A percentile compares a stretch with the other conserved stretches of the same genome.
Conservation (phyloP, 169 alveolate genomes). For the Besnoitia besnoiti region DNA sequence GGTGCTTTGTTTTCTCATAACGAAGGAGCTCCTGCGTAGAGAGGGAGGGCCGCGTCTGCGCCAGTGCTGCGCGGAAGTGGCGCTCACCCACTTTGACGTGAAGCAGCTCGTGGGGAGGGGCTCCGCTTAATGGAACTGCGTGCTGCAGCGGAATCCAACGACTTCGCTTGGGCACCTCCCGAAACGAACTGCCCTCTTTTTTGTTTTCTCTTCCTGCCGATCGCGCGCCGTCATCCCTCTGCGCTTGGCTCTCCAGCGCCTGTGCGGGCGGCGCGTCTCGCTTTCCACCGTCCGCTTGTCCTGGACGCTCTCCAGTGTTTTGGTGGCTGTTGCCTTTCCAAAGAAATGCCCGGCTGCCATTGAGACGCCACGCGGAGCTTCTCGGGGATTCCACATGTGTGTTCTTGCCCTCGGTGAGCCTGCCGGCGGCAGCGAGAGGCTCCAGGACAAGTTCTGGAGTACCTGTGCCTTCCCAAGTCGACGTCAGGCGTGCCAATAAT, state of each 20-base stretch:
- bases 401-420: neutral
- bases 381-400: neutral
- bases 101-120: slow-evolving; percentile 3
- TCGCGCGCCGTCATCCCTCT: too few species aligned
- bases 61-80: slow-evolving; percentile 48
- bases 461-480: neutral
- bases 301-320: too few species aligned
- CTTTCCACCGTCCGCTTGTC: too few species aligned
- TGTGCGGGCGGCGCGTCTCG: too few species aligned
- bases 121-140: neutral
- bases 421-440: neutral
- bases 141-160: neutral
- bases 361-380: neutral
- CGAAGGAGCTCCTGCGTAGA: slow-evolving; percentile 44
- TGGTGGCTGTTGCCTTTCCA: neutral
- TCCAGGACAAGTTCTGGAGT: neutral
- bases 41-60: slow-evolving; percentile 50
- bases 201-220: neutral
- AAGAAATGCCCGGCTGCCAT: neutral
- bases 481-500: neutral
- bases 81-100: neutral
- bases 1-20: slow-evolving; percentile 46
- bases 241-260: too few species aligned
- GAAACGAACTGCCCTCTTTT: neutral
- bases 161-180: neutral